A percentile compares a stretch with the other conserved stretches of the same genome.
Evolutionary conservation across 75 land plant genomes (phyloP).

Genomic region (Picea glauca): DNA sequence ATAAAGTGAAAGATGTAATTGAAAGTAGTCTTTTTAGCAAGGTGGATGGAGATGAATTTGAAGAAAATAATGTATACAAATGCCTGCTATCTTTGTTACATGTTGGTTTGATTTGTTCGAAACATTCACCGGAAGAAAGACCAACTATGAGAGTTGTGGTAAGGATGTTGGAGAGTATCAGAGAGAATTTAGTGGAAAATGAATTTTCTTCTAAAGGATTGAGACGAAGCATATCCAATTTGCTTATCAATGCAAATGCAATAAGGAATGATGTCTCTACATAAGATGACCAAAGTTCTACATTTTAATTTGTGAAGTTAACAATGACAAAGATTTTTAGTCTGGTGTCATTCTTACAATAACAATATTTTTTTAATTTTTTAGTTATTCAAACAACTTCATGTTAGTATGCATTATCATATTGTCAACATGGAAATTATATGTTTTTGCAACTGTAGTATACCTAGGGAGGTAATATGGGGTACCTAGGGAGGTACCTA

Average conservation of each 20-base stretch:
- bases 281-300: background rate
- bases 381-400: no score
- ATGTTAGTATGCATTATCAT: no score
- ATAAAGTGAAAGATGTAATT: background rate
- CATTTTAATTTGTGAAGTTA: no score
- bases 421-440: no score
- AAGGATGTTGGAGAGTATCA: background rate
- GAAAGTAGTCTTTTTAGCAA: background rate
- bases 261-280: background rate
- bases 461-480: no score
- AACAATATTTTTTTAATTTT: no score
- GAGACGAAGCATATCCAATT: background rate
- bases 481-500: no score
- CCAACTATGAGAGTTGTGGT: conserved; percentile 36
- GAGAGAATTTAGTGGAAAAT: background rate
- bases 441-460: no score
- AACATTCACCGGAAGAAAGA: conserved; percentile 23
- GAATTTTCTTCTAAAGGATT: background rate
- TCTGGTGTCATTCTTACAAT: no score
- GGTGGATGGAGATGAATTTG: background rate
- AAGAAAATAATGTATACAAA: background rate
- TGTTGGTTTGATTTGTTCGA: conserved; percentile 23
- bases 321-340: no score
- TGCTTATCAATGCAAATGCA: background rate
- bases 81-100: background rate